Percentiles rank a stretch among this genome's conserved stretches.
Evolutionary conservation across 2,329 filamentous ascomycete species (phyloP).

Genomic region (Cordyceps tenuipes): DNA sequence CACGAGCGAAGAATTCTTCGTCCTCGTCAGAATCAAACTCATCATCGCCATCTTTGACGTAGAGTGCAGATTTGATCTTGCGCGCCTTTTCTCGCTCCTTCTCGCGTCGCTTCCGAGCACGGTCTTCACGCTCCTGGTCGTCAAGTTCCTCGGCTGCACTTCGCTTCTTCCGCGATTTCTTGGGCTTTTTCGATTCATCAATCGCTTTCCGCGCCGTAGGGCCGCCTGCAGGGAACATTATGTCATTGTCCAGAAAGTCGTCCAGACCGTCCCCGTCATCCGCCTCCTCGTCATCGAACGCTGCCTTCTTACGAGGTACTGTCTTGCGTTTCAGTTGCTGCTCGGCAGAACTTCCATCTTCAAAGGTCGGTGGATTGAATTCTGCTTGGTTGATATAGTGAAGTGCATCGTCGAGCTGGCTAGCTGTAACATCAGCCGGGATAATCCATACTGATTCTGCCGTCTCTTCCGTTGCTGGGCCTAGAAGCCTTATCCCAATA

Average conservation of each 20-base stretch:
- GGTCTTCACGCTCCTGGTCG: slow-evolving; percentile 57
- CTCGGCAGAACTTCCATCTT: slow-evolving; percentile 65
- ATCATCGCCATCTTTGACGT: slow-evolving; percentile 78
- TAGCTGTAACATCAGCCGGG: slow-evolving; percentile 55
- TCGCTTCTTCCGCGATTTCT: slow-evolving; percentile 36
- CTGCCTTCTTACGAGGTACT: slow-evolving; percentile 44
- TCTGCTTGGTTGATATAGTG: slow-evolving; percentile 69
- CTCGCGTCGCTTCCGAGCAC: slow-evolving; percentile 51
- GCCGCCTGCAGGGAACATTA: slow-evolving; percentile 61
- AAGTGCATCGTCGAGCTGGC: slow-evolving; percentile 59
- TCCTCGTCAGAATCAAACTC: slow-evolving; percentile 71
- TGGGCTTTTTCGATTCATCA: slow-evolving; percentile 50
- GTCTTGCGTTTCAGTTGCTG: slow-evolving; percentile 70
- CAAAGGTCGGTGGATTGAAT: slow-evolving; percentile 68
- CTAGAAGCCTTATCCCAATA: slow-evolving; percentile 56
- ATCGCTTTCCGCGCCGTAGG: slow-evolving; percentile 49
- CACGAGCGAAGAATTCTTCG: slow-evolving; percentile 66
- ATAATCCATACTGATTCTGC: slow-evolving; percentile 72
- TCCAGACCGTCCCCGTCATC: slow-evolving; percentile 55
- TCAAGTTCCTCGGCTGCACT: slow-evolving; percentile 37
- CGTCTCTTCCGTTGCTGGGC: slow-evolving; percentile 54
- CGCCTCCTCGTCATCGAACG: slow-evolving; percentile 68
- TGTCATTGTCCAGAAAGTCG: slow-evolving; percentile 38
- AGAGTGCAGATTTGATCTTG: slow-evolving; percentile 78
- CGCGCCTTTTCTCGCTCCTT: slow-evolving; percentile 68